phyloP scores from a whole-genome alignment of 116 monocot species.

The Thalassia testudinum region DNA sequence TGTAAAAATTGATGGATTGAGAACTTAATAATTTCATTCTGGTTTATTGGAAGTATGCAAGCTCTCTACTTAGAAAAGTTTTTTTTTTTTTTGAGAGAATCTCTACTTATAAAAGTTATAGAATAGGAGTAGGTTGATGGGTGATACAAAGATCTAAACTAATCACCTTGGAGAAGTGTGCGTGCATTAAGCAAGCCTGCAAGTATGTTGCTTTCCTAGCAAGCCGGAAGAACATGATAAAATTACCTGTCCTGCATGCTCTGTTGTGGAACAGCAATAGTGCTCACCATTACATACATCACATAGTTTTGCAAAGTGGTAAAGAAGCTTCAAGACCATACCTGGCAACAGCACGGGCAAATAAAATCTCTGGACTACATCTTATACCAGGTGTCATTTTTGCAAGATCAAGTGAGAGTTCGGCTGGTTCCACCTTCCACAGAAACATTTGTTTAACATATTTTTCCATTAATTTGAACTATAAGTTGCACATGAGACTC shows the following conservation, averaged over 20 bases:
- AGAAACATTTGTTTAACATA: not conserved
- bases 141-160: not conserved
- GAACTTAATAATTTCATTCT: no score
- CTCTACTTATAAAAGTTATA: no score
- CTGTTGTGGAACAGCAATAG: slow-evolving; percentile 26
- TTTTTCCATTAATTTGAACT: not conserved
- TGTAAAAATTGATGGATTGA: no score
- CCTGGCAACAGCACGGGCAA: slow-evolving; percentile 93
- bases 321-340: slow-evolving; percentile 5
- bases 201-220: slow-evolving; percentile 88
- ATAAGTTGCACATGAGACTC: slow-evolving; percentile 4
- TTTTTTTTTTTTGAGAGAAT: no score
- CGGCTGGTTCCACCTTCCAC: slow-evolving; percentile 83
- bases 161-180: slow-evolving; percentile 97
- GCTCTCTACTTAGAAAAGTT: no score
- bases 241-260: slow-evolving; percentile 77
- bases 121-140: no score
- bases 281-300: not conserved
- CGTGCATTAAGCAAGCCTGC: slow-evolving; percentile 98
- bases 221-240: slow-evolving; percentile 81
- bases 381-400: slow-evolving; percentile 85
- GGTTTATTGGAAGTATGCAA: no score
- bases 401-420: slow-evolving; percentile 93
- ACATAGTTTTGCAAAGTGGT: not conserved
- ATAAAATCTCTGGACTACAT: slow-evolving; percentile 56